Evolutionary conservation across 805 yeast genomes (phyloP), one percentile per base, ranked within the genome.

Genomic region (Sugiyamaella smithiae): DNA sequence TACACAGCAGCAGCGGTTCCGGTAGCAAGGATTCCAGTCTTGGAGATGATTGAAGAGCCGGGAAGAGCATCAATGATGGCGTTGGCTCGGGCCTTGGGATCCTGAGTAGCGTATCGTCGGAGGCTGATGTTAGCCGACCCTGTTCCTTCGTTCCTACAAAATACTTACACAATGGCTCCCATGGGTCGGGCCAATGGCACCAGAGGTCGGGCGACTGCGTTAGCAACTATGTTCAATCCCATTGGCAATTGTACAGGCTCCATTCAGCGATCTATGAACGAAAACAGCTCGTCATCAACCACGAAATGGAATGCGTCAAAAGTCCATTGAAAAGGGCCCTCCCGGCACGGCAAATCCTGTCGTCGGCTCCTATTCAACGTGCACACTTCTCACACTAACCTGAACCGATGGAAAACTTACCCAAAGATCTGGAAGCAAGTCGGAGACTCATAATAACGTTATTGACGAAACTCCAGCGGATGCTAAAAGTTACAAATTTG

Each of bases 11-110:
- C 98, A 55, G 97, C 97, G 53, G 96, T 81, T 54, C 91, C 80
- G 47, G 99, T 90, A 64, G 97, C 97, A 65, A 93, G 76, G 66
- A 90, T 79, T 67, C 97, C 97, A 55, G 97, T 88, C 82, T 93
- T 93, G 59, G 97, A 81, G 60, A 91, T 70, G 61, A 80, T 75
- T 64, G 81, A 80, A 81, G 80, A 84, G 69, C 97, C 97, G 70
- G 99, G 99, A 60, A 93, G 74, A 56, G 97, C 88, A 65, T 86
- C 90, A 63, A 91, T 81, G 71, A 91, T 81, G 46, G 96, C 81
- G 65, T 80, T 72, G 51, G 99, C 99, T 79, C 88, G 88, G 61
- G 84, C 78, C 76, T 88, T 85, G 71, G 97, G 96, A 64, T 90
- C 96, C 58, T 63, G 60, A 43, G 70, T 57, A 55, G 70, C 61